A percentile compares a stretch with the other conserved stretches of the same genome.
phyloP scores from a whole-genome alignment of 805 yeast genomes.

The Teunomyces funiuensis region DNA sequence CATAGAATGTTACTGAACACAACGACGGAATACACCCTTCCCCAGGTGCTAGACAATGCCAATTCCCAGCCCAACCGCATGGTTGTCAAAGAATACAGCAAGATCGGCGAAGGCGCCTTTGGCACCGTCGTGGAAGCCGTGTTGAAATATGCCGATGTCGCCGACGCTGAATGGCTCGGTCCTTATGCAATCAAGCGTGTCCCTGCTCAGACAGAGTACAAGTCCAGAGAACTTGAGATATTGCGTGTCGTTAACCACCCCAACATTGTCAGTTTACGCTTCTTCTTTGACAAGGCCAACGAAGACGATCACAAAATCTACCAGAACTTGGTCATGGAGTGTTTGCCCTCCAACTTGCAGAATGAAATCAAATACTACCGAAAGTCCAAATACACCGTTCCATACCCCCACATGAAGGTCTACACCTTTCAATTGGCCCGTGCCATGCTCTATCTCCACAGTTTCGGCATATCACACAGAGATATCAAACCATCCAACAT shows the following conservation, averaged over 20 bases:
- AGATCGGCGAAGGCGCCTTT: slow-evolving; percentile 84
- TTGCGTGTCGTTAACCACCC: slow-evolving; percentile 77
- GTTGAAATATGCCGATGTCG: slow-evolving; percentile 31
- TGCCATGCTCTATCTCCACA: slow-evolving; percentile 80
- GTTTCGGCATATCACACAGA: slow-evolving; percentile 78
- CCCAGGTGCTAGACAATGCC: slow-evolving; percentile 57
- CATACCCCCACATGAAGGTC: slow-evolving; percentile 71
- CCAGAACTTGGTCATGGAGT: slow-evolving; percentile 85
- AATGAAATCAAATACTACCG: slow-evolving; percentile 70
- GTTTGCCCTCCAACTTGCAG: slow-evolving; percentile 79
- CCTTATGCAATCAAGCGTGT: slow-evolving; percentile 84
- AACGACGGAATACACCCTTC: slow-evolving; percentile 34
- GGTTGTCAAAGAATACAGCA: slow-evolving; percentile 69
- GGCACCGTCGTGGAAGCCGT: slow-evolving; percentile 83
- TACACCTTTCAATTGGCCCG: slow-evolving; percentile 79
- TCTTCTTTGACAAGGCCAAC: slow-evolving; percentile 64
- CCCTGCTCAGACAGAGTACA: slow-evolving; percentile 85
- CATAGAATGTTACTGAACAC: slow-evolving; percentile 4
- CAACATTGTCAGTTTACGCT: slow-evolving; percentile 67
- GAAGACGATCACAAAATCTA: slow-evolving; percentile 58
- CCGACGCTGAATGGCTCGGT: slow-evolving; percentile 55
- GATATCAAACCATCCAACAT: slow-evolving; percentile 85
- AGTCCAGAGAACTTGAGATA: slow-evolving; percentile 77
- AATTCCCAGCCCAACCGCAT: slow-evolving; percentile 55
- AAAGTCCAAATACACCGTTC: slow-evolving; percentile 58